Evolutionary conservation across 2,329 filamentous ascomycete genomes (phyloP).

Genomic region (Rosellinia necatrix): DNA sequence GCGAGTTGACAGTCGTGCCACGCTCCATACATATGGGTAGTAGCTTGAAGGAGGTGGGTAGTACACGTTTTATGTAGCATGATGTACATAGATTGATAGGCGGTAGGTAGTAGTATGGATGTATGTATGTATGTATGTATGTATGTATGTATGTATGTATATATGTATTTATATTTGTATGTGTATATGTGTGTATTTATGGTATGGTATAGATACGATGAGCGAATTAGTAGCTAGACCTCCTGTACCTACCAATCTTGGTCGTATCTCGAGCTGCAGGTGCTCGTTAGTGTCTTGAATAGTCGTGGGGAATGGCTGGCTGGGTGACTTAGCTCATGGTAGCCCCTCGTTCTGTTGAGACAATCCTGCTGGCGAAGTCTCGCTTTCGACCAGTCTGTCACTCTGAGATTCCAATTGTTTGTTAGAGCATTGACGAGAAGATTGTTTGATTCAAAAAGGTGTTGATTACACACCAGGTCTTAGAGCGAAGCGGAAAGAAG

Average conservation of each 20-base stretch:
- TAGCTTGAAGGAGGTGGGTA: too few species aligned
- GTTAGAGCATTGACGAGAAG: constrained; percentile 13
- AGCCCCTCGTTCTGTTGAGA: constrained; percentile 16
- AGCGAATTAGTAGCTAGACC: constrained; percentile 15
- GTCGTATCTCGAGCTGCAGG: constrained; percentile 20
- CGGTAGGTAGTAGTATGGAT: too few species aligned
- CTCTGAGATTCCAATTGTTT: constrained; percentile 13
- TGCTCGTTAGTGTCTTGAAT: constrained; percentile 22
- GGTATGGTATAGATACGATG: too few species aligned
- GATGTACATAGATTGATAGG: too few species aligned
- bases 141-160: too few species aligned
- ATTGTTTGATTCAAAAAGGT: constrained; percentile 15
- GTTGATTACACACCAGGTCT: background rate
- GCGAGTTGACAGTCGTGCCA: constrained; percentile 11
- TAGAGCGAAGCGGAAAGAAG: constrained; percentile 5
- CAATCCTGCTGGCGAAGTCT: constrained; percentile 20
- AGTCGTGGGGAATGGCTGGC: constrained; percentile 19
- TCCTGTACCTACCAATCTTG: constrained; percentile 21
- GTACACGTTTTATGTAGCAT: constrained; percentile 20
- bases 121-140: too few species aligned
- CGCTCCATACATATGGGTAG: too few species aligned
- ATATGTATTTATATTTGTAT: too few species aligned
- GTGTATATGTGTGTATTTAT: too few species aligned
- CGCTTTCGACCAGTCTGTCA: background rate
- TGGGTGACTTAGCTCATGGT: constrained; percentile 1